A percentile compares a stretch with the other conserved stretches of the same genome.
These are phyloP conservation scores for Rhizophora mangle DNA, from an alignment of 345 rosid genomes.

Conservation along the genomic window DNA sequence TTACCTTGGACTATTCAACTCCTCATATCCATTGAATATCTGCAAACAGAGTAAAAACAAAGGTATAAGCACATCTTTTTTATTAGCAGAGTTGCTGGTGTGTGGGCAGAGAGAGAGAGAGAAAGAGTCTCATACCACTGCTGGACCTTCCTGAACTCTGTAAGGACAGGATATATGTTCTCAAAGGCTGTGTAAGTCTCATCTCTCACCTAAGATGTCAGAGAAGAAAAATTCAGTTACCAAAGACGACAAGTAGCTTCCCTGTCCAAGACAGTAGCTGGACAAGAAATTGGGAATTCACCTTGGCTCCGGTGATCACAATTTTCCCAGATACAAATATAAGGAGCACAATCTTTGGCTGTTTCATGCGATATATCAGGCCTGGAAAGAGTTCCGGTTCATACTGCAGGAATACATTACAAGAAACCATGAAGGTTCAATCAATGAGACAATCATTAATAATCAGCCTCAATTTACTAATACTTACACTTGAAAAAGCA, in stretches of 20 bases:
- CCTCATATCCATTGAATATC: constrained; percentile 7
- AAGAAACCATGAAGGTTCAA: not conserved
- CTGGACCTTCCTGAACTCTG: constrained; percentile 86
- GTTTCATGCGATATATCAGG: constrained; percentile 92
- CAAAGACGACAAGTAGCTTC: not conserved
- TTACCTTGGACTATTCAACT: not conserved
- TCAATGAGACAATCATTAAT: not conserved
- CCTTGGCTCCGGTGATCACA: constrained; percentile 99
- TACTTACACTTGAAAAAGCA: constrained; percentile 80
- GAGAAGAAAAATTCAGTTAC: not conserved
- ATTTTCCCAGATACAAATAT: constrained; percentile 97
- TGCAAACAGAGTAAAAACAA: not conserved
- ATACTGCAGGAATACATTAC: constrained; percentile 47
- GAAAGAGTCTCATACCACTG: constrained; percentile 49
- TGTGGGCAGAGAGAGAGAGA: not conserved
- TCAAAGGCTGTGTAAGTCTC: constrained; percentile 94
- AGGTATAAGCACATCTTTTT: not conserved
- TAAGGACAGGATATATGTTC: constrained; percentile 92
- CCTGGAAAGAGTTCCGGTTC: constrained; percentile 99
- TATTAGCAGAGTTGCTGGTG: too few species aligned
- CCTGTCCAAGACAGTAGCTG: not conserved
- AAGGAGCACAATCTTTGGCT: constrained; percentile 90
- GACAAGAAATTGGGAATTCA: constrained; percentile 13
- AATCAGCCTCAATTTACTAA: not conserved
- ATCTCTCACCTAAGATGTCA: constrained; percentile 61